A percentile compares a stretch with the other conserved stretches of the same genome.
These are phyloP conservation scores for Citrullus amarus DNA, from an alignment of 306 rosid genomes.

Conservation along the genomic window DNA sequence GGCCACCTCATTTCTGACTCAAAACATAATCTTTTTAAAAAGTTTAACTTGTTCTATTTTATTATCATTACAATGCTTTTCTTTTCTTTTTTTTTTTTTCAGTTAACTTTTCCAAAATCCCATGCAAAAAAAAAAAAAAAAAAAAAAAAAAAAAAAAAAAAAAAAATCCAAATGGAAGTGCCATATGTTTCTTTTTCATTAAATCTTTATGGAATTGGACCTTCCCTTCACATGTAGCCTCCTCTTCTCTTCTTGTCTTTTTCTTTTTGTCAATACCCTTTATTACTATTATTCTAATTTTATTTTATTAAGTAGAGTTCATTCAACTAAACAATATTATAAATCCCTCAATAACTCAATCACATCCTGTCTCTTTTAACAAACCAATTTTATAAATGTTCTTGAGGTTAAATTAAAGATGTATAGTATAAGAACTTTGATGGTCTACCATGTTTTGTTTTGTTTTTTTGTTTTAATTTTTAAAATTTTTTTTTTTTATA, in stretches of 20 bases:
- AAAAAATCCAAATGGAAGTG: background rate
- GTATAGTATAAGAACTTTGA: background rate
- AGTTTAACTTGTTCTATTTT: background rate
- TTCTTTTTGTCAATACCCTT: background rate
- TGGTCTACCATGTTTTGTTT: too few relatives aligned
- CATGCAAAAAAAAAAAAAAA: background rate
- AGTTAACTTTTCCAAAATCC: background rate
- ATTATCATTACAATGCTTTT: background rate
- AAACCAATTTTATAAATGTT: background rate
- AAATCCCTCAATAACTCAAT: background rate
- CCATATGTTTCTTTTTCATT: background rate
- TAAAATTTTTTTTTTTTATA: too few relatives aligned
- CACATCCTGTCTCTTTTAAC: background rate
- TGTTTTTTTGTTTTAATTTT: too few relatives aligned
- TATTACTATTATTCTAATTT: background rate
- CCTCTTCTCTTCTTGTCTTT: background rate
- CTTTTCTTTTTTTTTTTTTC: background rate
- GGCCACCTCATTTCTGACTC: background rate
- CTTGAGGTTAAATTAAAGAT: background rate
- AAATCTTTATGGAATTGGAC: background rate
- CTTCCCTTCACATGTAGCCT: background rate
- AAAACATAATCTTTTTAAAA: background rate
- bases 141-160: background rate
- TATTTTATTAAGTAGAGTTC: background rate
- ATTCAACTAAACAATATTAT: background rate